Evolutionary conservation across 495 filamentous ascomycete species (phyloP).

Genomic region (Viridothelium virens): DNA sequence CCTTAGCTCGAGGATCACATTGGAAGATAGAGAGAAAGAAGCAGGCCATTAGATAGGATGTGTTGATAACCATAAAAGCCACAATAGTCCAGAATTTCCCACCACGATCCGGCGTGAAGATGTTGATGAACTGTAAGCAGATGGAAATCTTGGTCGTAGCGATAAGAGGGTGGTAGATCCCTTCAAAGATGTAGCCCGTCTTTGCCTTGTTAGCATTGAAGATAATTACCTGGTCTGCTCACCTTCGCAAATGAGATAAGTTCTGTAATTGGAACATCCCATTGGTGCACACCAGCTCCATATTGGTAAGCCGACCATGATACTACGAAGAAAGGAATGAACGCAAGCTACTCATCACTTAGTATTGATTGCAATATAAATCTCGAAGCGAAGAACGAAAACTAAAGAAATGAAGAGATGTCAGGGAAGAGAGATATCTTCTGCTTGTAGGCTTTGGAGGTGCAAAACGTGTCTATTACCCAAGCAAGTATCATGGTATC

Average conservation of each 20-base stretch:
- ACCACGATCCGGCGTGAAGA: neutral
- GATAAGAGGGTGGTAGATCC: neutral
- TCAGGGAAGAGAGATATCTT: neutral
- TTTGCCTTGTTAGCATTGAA: neutral
- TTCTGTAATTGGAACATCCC: slow-evolving; percentile 1
- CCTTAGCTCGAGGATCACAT: too few relatives aligned
- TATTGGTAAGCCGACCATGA: neutral
- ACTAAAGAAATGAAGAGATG: neutral
- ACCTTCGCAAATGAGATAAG: neutral
- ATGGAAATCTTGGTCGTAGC: neutral
- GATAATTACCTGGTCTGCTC: neutral
- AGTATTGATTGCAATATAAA: neutral
- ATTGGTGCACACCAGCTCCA: neutral
- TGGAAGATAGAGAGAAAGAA: neutral
- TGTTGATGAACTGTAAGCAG: neutral
- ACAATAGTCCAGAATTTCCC: neutral
- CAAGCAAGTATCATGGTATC: neutral
- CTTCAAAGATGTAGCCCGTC: neutral
- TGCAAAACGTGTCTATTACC: neutral
- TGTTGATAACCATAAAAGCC: neutral
- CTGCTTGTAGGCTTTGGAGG: neutral
- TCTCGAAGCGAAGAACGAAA: neutral
- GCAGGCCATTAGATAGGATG: neutral
- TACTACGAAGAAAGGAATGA: neutral
- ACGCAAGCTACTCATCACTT: neutral